phyloP scores from a whole-genome alignment of 768 basidiomycete species.

The Leccinum pellstonianum region DNA sequence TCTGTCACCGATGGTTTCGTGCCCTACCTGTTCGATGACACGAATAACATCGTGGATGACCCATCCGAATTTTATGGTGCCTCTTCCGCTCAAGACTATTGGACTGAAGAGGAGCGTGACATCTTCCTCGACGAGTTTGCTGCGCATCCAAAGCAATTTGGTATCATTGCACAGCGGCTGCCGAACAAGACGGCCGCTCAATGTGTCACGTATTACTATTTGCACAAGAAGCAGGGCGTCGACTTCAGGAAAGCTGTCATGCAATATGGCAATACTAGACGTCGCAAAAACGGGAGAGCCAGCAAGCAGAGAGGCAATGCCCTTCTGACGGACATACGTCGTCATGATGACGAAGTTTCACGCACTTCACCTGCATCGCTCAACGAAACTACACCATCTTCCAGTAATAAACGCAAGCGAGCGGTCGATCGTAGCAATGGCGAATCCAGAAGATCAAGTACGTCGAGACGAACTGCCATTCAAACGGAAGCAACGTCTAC shows the following conservation, averaged over 20 bases:
- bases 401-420: constrained; percentile 42
- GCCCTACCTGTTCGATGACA: constrained; percentile 75
- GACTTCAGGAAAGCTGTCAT: constrained; percentile 79
- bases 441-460: constrained; percentile 35
- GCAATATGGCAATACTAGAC: constrained; percentile 63
- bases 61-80: constrained; percentile 76
- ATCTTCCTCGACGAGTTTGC: constrained; percentile 81
- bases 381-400: constrained; percentile 28
- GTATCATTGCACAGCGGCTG: constrained; percentile 78
- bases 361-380: constrained; percentile 24
- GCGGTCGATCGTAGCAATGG: constrained; percentile 29
- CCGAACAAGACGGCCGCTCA: constrained; percentile 84
- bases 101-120: constrained; percentile 83
- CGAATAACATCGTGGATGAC: constrained; percentile 75
- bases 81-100: constrained; percentile 72
- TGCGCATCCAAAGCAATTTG: constrained; percentile 90
- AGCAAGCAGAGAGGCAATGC: constrained; percentile 82
- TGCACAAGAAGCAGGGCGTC: constrained; percentile 87
- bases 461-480: constrained; percentile 39
- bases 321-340: constrained; percentile 74
- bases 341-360: constrained; percentile 58
- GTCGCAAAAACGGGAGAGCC: constrained; percentile 54
- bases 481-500: constrained; percentile 50
- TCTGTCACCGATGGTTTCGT: constrained; percentile 61
- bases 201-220: constrained; percentile 92